A percentile compares a stretch with the other conserved stretches of the same genome.
These are phyloP conservation scores for Dictyostelium intermedium DNA, from an alignment of 78 protist genomes.

Conservation along the genomic window DNA sequence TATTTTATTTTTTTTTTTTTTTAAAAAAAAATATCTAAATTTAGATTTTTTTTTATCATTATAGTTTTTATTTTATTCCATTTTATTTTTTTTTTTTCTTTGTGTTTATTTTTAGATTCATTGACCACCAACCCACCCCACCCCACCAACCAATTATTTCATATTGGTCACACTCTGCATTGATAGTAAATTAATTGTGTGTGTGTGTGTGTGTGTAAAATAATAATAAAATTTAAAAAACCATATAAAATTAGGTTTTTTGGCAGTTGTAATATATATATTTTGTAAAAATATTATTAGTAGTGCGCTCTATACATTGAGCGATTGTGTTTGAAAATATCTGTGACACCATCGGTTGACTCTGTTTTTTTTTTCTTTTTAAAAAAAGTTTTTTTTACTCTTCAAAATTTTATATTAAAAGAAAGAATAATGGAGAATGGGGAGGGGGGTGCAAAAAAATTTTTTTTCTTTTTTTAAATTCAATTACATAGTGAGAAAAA, in stretches of 20 bases:
- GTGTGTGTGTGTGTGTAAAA: not conserved
- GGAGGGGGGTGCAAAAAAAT: not conserved
- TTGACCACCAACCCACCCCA: not conserved
- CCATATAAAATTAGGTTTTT: not conserved
- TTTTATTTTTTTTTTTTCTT: too few relatives aligned
- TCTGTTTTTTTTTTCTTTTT: too few relatives aligned
- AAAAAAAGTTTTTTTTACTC: not conserved
- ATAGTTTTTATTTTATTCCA: too few relatives aligned
- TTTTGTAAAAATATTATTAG: not conserved
- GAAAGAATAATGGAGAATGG: not conserved
- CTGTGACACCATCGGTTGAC: not conserved
- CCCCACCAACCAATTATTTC: not conserved
- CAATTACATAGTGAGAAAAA: not conserved
- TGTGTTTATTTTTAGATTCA: not conserved
- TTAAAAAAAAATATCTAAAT: too few relatives aligned
- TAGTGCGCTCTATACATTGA: not conserved
- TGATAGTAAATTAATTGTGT: not conserved
- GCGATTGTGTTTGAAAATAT: not conserved
- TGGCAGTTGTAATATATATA: not conserved
- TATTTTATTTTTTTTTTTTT: too few relatives aligned
- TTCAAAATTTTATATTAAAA: not conserved
- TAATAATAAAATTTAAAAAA: too few relatives aligned
- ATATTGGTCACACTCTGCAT: not conserved
- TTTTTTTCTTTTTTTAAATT: too few relatives aligned
- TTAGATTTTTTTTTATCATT: too few relatives aligned